These are phyloP conservation scores for Piloderma croceum DNA, from an alignment of 768 basidiomycete genomes.

Conservation along the genomic window DNA sequence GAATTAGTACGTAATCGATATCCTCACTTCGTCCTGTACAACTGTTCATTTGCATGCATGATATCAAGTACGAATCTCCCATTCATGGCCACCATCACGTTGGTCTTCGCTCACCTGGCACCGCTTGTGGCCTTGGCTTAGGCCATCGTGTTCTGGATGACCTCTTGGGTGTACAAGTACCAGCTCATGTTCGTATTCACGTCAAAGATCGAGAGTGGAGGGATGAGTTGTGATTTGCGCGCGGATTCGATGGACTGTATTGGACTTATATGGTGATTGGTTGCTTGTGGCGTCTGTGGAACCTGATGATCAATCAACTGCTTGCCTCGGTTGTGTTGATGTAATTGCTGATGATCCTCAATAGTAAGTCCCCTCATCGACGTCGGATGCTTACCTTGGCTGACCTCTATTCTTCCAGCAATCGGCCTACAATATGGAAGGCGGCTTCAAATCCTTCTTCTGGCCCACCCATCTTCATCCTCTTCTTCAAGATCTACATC, in stretches of 20 bases:
- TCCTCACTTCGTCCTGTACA: slow-evolving; percentile 2
- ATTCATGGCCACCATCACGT: slow-evolving; percentile 88
- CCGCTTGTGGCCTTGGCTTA: slow-evolving; percentile 84
- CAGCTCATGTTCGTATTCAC: slow-evolving; percentile 93
- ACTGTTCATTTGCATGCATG: no score
- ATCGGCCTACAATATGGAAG: slow-evolving; percentile 77
- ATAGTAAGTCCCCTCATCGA: slow-evolving; percentile 61
- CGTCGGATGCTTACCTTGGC: no score
- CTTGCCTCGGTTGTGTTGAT: slow-evolving; percentile 74
- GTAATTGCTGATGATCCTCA: slow-evolving; percentile 82
- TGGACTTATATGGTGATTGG: slow-evolving; percentile 3
- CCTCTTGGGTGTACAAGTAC: slow-evolving; percentile 90
- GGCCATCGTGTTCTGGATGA: slow-evolving; percentile 81
- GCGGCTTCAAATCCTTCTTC: slow-evolving; percentile 58
- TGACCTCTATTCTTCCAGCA: no score
- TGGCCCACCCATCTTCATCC: slow-evolving; percentile 84
- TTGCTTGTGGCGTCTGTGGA: slow-evolving; percentile 74
- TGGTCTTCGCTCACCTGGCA: slow-evolving; percentile 92
- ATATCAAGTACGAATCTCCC: no score
- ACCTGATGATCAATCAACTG: slow-evolving; percentile 86
- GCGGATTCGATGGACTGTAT: not conserved
- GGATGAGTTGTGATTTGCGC: slow-evolving; percentile 63
- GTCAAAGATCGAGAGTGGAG: slow-evolving; percentile 87
- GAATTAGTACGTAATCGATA: no score
- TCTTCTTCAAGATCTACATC: slow-evolving; percentile 84